Evolutionary conservation across 1,284 basidiomycete species (phyloP).

Genomic region (Boletus semigastroideus): DNA sequence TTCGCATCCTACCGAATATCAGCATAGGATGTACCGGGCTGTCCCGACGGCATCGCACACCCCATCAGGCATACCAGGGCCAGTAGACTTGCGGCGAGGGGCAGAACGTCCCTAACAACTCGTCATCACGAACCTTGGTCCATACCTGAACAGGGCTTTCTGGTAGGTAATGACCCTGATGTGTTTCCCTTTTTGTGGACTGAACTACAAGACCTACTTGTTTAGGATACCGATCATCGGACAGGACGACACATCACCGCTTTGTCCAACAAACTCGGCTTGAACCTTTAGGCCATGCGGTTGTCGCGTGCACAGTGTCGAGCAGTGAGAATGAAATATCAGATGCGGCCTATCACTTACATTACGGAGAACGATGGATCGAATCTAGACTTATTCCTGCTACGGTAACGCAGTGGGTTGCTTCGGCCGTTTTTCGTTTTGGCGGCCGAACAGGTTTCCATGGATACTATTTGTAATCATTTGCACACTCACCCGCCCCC

Average conservation of each 20-base stretch:
- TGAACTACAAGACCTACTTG: constrained; percentile 12
- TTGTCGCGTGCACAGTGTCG: constrained; percentile 4
- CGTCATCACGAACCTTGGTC: constrained; percentile 6
- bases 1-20: neutral
- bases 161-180: neutral
- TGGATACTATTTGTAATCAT: too few relatives aligned
- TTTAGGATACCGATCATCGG: constrained; percentile 13
- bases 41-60: constrained; percentile 2
- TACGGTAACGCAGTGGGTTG: too few relatives aligned
- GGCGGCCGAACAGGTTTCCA: too few relatives aligned
- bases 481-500: too few relatives aligned
- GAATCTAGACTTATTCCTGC: too few relatives aligned
- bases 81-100: constrained; percentile 5
- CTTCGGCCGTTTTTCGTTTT: too few relatives aligned
- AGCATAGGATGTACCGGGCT: neutral
- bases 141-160: too few relatives aligned
- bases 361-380: too few relatives aligned
- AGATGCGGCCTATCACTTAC: too few relatives aligned
- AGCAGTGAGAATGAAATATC: neutral
- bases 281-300: constrained; percentile 3
- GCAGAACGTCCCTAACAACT: neutral
- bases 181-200: neutral
- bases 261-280: neutral
- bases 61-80: constrained; percentile 4
- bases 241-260: neutral